phyloP scores from a whole-genome alignment of 2,329 filamentous ascomycete species.

The Cordyceps farinosa region DNA sequence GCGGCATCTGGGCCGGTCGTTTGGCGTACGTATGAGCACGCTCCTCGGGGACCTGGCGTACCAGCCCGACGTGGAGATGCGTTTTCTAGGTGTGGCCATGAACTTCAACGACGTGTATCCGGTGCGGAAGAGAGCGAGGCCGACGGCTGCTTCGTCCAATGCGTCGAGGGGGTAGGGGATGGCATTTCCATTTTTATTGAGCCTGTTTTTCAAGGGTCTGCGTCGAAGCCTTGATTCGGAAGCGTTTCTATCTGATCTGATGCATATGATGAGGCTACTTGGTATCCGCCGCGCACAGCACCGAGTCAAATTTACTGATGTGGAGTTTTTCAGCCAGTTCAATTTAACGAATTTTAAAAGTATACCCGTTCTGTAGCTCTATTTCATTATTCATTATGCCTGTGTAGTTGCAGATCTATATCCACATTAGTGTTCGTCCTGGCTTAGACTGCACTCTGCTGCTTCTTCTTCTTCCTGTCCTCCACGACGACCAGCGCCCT shows the following conservation, averaged over 20 bases:
- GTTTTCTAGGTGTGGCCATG: constrained; percentile 94
- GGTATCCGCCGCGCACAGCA: background rate
- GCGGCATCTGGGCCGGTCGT: constrained; percentile 67
- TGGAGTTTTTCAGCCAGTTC: background rate
- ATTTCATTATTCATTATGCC: no score
- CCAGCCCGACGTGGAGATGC: constrained; percentile 91
- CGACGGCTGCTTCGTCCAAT: background rate
- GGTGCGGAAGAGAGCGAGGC: background rate
- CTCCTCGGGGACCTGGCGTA: constrained; percentile 87
- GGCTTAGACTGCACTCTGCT: no score
- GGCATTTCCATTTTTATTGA: background rate
- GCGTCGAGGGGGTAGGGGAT: background rate
- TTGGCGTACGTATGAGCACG: constrained; percentile 72
- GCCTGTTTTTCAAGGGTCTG: background rate
- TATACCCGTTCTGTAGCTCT: no score
- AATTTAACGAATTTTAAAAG: background rate
- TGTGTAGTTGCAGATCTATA: no score
- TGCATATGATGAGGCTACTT: background rate
- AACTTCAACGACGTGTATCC: constrained; percentile 96
- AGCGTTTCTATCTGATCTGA: background rate
- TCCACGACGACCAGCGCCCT: background rate
- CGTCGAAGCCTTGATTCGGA: background rate
- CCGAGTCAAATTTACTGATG: background rate
- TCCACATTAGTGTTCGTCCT: no score
- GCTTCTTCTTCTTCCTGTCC: background rate